Evolutionary conservation across 768 basidiomycete genomes (phyloP), one percentile per base, ranked within the genome.

Genomic region (Boletus speciosus): DNA sequence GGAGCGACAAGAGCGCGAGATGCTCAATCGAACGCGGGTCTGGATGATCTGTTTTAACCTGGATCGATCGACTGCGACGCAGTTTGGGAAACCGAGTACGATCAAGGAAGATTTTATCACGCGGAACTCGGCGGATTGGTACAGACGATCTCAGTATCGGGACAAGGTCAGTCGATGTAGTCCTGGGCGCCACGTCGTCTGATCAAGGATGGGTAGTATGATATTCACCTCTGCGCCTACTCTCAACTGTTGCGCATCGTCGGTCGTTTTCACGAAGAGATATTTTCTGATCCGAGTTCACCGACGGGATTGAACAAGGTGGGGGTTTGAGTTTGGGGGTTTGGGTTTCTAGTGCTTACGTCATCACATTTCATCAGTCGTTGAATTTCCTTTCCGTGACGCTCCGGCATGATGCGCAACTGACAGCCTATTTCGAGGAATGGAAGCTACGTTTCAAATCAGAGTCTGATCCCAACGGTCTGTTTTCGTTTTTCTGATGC

Each of bases 1-100:
- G 23, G 90, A 93, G 69, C 82, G 78, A 36, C 83, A 88, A 57
- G 88, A 89, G 58, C 78, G 93, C 16, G 93, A 95, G 73, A 79
- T 90, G 34, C 71, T 93, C 62, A 95, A 97, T 67, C 83, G 88
- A 54, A 84, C 83, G 39, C 75, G 93, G n/a, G 84, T 87, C 29
- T 97, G 93, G 93, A 81, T 95, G 77, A 88, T 89, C 47, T 94
- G 90, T 67, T 93, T 87, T 73, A 90, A 91, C 65, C 68, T 95
- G 53, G 93, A 97, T 67, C 82, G 90, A 16, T 93, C 91, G 27
- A 86, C 88, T 3, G 86, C 90, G 2, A 93, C 88, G 3, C 88
- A 93, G 66, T 90, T 93, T 66, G 93, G 93, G 4, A 93, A 93
- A 69, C 90, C 92, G 3, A 86, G 85, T 12, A 92, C 90, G 9